Base-by-base conservation (phyloP, 352 stramenopile species). In the Pythium folliculosum region DNA sequence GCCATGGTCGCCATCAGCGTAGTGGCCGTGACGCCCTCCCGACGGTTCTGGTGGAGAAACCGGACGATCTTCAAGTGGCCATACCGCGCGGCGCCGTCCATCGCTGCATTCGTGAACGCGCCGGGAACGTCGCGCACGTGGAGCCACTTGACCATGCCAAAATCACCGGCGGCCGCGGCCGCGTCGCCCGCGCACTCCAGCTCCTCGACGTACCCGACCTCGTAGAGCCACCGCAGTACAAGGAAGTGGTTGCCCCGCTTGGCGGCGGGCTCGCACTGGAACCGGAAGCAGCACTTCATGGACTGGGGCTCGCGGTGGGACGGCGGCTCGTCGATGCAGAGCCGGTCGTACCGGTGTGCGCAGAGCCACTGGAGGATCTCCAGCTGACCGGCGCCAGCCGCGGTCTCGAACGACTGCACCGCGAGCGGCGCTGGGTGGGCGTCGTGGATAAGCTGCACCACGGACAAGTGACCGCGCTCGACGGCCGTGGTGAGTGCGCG, bases 331-430 rank as follows among this genome's bases (percentile, higher is more conserved):
- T 65, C 58, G 32, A 65, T 43, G 37, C 65, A 72, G 17, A 72
- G 51, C 5, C 47, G 45, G 22, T 72, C 66, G 27, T 17, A 65
- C 3, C 60, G 66, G 57, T 68, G 44, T 1, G 51, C 45, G 30
- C 45, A 61, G 17, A 72, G 60, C 66, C 66, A 72, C 40, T 68
- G 59, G 0, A 72, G 30, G 35, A 72, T 54, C 47, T 64, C 59
- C 2, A 72, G 49, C 23, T 68, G 59, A 14, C 66, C 66, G 45
- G 23, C 9, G 6, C 21, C 30, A 3, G 49, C 54, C 5, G 66
- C 59, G 37, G 63, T 6, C 30, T 68, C 45, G 22, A 72, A 68
- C n/a, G 60, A 53, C 8, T 44, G 30, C 13, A 68, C 53, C 0
- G 52, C 21, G 4, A 72, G 53, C 14, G 66, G 53, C n/a, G 14